phyloP scores from a whole-genome alignment of 768 basidiomycete species.

The Auricularia sp. region DNA sequence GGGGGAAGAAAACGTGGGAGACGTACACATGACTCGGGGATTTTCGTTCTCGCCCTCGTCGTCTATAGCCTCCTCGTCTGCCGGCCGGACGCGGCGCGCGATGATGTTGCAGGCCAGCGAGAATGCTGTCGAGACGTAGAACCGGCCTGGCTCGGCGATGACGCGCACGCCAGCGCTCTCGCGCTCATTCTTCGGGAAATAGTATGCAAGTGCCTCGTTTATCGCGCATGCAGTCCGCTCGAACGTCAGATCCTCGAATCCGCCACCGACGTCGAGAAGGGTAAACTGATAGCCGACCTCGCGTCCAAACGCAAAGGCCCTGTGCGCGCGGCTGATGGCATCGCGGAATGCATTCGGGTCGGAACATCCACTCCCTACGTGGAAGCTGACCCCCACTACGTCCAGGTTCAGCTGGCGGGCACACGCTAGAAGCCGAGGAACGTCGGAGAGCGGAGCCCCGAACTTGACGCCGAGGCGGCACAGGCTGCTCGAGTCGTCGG shows the following conservation, averaged over 20 bases:
- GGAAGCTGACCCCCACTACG: constrained; percentile 94
- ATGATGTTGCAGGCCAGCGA: constrained; percentile 89
- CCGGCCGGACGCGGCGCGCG: constrained; percentile 62
- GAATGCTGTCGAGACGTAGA: constrained; percentile 88
- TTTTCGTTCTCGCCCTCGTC: constrained; percentile 25
- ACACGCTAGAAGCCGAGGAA: constrained; percentile 68
- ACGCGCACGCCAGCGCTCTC: constrained; percentile 48
- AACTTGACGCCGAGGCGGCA: constrained; percentile 94
- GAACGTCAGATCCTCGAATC: constrained; percentile 85
- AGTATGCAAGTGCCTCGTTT: constrained; percentile 54
- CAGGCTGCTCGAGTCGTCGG: constrained; percentile 93
- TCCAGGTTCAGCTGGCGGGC: constrained; percentile 72
- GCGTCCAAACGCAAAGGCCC: constrained; percentile 80
- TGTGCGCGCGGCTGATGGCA: constrained; percentile 72
- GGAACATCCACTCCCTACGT: constrained; percentile 95
- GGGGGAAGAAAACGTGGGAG: constrained; percentile 8
- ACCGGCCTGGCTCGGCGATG: constrained; percentile 93
- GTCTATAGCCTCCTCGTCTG: constrained; percentile 17
- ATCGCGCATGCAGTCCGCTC: constrained; percentile 68
- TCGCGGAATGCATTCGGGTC: constrained; percentile 85
- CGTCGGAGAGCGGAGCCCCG: constrained; percentile 77
- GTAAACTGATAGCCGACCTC: constrained; percentile 73
- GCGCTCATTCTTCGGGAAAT: constrained; percentile 60
- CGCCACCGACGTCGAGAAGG: constrained; percentile 90
- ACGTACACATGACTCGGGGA: constrained; percentile 84